A percentile compares a stretch with the other conserved stretches of the same genome.
Evolutionary conservation across 108 stramenopile species (phyloP).

Genomic region (Skeletonema grethae): DNA sequence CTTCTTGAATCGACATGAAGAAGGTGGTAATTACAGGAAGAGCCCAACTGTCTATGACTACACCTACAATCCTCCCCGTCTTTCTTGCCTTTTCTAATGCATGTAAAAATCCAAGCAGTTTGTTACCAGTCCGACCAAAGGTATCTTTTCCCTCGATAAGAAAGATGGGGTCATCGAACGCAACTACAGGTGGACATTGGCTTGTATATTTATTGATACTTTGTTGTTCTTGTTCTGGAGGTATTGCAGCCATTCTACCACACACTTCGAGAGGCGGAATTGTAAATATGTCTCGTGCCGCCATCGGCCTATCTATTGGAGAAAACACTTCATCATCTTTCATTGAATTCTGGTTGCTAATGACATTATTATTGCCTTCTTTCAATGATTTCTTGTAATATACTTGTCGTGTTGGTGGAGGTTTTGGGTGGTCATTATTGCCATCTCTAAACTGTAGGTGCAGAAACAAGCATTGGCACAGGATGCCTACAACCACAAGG

Average conservation of each 20-base stretch:
- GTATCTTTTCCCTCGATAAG: slow-evolving; percentile 17
- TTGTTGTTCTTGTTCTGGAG: neutral
- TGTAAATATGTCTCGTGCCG: slow-evolving; percentile 4
- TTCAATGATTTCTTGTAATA: neutral
- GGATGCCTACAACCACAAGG: neutral
- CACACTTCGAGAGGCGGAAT: neutral
- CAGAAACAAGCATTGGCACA: neutral
- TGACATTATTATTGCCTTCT: neutral
- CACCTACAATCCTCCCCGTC: slow-evolving; percentile 15
- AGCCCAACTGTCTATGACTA: slow-evolving; percentile 33
- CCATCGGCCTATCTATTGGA: neutral
- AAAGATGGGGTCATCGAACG: slow-evolving; percentile 6
- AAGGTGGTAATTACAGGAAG: slow-evolving; percentile 29
- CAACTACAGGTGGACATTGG: neutral
- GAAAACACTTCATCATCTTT: neutral
- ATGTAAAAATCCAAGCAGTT: slow-evolving; percentile 44
- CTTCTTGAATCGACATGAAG: slow-evolving; percentile 36
- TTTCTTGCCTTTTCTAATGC: slow-evolving; percentile 44
- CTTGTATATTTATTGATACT: neutral
- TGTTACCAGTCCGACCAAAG: slow-evolving; percentile 39
- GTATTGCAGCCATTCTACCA: slow-evolving; percentile 9
- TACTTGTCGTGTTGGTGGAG: neutral
- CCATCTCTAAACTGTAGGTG: neutral
- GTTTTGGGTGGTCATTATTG: neutral
- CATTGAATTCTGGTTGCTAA: neutral